A percentile compares a stretch with the other conserved stretches of the same genome.
Conservation (phyloP, 768 basidiomycete genomes). For the Russula olivacea region DNA sequence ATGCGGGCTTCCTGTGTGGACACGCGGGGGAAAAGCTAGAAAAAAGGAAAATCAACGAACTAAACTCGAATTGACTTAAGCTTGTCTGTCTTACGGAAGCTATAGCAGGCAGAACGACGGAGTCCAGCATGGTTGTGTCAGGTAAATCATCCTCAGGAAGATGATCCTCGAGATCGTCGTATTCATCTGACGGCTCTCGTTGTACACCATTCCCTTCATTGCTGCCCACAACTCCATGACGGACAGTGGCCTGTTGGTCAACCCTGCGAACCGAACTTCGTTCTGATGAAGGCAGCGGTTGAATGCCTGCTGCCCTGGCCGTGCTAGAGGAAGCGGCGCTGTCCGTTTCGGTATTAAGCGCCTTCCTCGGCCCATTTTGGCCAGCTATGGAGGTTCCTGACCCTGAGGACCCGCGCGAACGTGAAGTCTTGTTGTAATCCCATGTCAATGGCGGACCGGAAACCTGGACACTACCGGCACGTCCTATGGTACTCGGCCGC, state of each 20-base stretch:
- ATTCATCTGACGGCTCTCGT: conserved; percentile 55
- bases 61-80: neutral
- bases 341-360: conserved; percentile 30
- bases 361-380: conserved; percentile 29
- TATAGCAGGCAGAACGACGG: conserved; percentile 92
- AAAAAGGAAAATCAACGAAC: conserved; percentile 15
- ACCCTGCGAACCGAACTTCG: conserved; percentile 35
- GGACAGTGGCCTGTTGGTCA: conserved; percentile 64
- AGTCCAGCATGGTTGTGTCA: conserved; percentile 91
- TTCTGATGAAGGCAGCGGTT: conserved; percentile 42
- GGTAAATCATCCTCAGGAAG: conserved; percentile 49
- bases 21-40: conserved; percentile 84
- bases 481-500: conserved; percentile 52
- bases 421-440: conserved; percentile 60
- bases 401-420: conserved; percentile 34
- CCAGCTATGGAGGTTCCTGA: conserved; percentile 35
- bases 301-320: conserved; percentile 51
- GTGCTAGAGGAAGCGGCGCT: conserved; percentile 37
- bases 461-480: conserved; percentile 50
- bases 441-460: conserved; percentile 71
- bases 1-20: conserved; percentile 88
- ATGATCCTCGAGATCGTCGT: conserved; percentile 55
- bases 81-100: conserved; percentile 65
- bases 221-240: conserved; percentile 36
- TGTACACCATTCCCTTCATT: conserved; percentile 32